These are phyloP conservation scores for Salvia hispanica DNA, from an alignment of 257 asterid species.

Conservation along the genomic window DNA sequence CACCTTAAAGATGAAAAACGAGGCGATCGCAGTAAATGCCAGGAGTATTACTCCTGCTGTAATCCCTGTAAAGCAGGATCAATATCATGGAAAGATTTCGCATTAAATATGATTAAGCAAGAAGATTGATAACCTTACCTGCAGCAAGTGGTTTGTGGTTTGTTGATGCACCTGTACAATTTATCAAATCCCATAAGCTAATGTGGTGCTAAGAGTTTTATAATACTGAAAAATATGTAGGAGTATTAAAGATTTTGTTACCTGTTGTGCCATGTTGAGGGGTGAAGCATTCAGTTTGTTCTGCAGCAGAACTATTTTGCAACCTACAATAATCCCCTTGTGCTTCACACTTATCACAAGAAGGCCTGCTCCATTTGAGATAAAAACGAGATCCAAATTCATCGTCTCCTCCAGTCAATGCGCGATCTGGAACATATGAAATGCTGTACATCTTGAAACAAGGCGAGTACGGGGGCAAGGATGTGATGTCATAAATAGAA, in stretches of 20 bases:
- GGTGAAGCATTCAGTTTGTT: slow-evolving; percentile 37
- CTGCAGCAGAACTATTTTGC: slow-evolving; percentile 9
- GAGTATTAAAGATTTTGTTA: not conserved
- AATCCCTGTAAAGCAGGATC: slow-evolving; percentile 8
- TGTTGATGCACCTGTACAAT: slow-evolving; percentile 28
- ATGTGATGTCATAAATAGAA: slow-evolving; percentile 18
- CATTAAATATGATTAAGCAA: not conserved
- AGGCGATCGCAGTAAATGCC: not conserved
- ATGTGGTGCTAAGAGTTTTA: not conserved
- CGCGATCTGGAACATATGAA: slow-evolving; percentile 31
- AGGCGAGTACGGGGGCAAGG: slow-evolving; percentile 35
- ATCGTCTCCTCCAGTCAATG: slow-evolving; percentile 21
- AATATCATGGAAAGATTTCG: not conserved
- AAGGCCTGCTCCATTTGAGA: slow-evolving; percentile 36
- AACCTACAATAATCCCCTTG: slow-evolving; percentile 34
- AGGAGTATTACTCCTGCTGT: slow-evolving; percentile 28
- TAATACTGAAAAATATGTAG: not conserved
- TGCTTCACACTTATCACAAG: slow-evolving; percentile 38
- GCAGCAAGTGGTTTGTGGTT: slow-evolving; percentile 21
- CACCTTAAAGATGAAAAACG: slow-evolving; percentile 19
- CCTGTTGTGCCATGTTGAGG: slow-evolving; percentile 12
- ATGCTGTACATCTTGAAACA: slow-evolving; percentile 44
- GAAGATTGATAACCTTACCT: slow-evolving; percentile 16
- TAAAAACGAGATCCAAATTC: slow-evolving; percentile 26
- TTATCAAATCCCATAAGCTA: not conserved